Evolutionary conservation across 805 yeast genomes (phyloP), one percentile per base, ranked within the genome.

Genomic region (Metschnikowia anglica): DNA sequence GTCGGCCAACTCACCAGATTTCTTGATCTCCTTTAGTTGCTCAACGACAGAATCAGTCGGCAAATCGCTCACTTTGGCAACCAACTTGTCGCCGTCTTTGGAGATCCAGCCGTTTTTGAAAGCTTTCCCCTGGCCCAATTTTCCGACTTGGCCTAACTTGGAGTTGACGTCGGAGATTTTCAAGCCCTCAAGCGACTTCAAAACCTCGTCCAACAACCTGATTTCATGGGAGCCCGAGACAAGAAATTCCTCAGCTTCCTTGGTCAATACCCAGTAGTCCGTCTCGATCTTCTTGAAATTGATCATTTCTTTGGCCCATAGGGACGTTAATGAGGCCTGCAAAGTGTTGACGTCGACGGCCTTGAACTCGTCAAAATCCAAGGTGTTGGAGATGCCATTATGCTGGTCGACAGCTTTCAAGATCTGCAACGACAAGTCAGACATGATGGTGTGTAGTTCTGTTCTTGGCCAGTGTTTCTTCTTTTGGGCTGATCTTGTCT

Each of bases 71-170:
- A 83, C 72, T 50, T 80, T 79, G 21, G 86, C 62, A 38, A 87
- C 78, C 54, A 91, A 76, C 58, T 76, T 80, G 55, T 86, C 95
- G 44, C 91, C 95, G 46, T 84, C 86, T 64, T 95, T 93, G 51
- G 78, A 70, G 57, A 93, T 83, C 99, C 99, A 93, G 31, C 95
- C 95, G 65, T 90, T 90, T 68, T 89, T 91, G 78, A 93, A 95
- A 13, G 98, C 99, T 59, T 90, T 83, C 55, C 95, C 96, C 71
- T 93, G 99, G 50, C 99, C 99, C 51, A 91, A 76, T 55, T 83
- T 83, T 49, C 97, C 98, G 46, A 80, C 80, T 39, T 80, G 71
- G 43, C 97, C 97, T 68, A 91, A 72, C 52, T 83, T 77, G 43
- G 81, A 62, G 45, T 66, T 64, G 41, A 85, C 87, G 41, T 91